A percentile compares a stretch with the other conserved stretches of the same genome.
Conservation (phyloP, 352 stramenopile species). For the Phytophthora megakarya region DNA sequence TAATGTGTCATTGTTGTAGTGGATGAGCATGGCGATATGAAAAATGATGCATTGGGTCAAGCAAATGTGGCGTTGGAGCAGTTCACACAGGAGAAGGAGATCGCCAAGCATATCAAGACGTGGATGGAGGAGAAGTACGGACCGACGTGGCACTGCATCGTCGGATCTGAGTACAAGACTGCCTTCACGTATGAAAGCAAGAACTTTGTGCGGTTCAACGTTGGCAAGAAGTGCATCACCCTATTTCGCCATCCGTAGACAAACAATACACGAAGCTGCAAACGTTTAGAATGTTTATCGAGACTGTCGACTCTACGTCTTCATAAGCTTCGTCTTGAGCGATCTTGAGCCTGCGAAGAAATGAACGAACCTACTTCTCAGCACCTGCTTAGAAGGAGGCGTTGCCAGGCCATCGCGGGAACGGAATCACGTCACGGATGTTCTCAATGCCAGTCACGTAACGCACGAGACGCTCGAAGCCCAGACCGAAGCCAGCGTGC, state of each 20-base stretch:
- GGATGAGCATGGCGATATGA: constrained; percentile 87
- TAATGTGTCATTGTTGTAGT: too few relatives aligned
- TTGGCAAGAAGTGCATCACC: constrained; percentile 87
- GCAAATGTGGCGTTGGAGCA: constrained; percentile 74
- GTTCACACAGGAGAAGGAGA: constrained; percentile 80
- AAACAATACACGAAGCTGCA: constrained; percentile 12
- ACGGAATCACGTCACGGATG: constrained; percentile 98
- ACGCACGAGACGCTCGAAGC: constrained; percentile 98
- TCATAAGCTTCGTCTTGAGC: constrained; percentile 11
- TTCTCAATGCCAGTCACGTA: constrained; percentile 99
- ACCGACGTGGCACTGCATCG: constrained; percentile 25
- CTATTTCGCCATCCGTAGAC: constrained; percentile 73
- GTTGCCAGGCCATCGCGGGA: constrained; percentile 96
- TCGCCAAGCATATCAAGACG: constrained; percentile 78
- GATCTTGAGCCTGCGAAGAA: constrained; percentile 2
- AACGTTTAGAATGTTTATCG: constrained; percentile 31
- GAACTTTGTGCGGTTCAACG: constrained; percentile 87
- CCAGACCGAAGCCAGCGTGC: constrained; percentile 97
- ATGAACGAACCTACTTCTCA: constrained; percentile 10
- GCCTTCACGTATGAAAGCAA: constrained; percentile 38
- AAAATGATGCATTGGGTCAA: constrained; percentile 76
- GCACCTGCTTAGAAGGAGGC: constrained; percentile 80
- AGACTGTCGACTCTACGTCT: constrained; percentile 1
- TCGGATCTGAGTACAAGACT: constrained; percentile 28
- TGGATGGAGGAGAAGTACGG: constrained; percentile 76